Evolutionary conservation across 768 basidiomycete species (phyloP), one percentile per base, ranked within the genome.

Genomic region (Imleria badia): DNA sequence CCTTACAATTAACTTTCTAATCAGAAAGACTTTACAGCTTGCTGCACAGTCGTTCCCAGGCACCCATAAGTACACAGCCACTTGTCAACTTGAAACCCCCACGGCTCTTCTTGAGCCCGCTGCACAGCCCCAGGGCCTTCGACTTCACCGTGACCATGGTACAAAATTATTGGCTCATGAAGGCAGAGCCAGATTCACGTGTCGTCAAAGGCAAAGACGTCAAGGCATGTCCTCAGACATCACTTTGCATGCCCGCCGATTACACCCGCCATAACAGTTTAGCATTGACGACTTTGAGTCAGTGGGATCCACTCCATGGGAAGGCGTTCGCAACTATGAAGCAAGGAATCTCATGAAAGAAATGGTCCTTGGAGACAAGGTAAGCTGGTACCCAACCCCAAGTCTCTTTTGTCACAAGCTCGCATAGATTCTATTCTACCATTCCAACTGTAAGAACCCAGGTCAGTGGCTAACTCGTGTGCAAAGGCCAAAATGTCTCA

Each of bases 151-250:
- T n/a, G 26, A 26, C 26, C 26, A 26, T 26, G 26, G 26, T 6
- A 4, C 56, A 9, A 44, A 73, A 64, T 34, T 62, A 67, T 59
- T 94, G 91, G 89, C 79, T 94, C 22, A 80, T 91, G 71, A 93
- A 94, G 70, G 91, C 91, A 5, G 91, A 93, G 68, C 91, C 91
- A 10, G 86, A 93, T 56, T 82, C 89, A 15, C 85, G 91, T 51
- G 64, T 92, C 43, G 88, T 90, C 40, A 94, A 91, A 68, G 91
- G 91, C 41, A 89, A 86, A 61, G 91, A 94, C 58, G 89, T 94
- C 60, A 92, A 89, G 79, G 91, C 77, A 60, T 43, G 71, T 50
- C 39, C 31, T 20, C 48, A n/a, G 34, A 15, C 17, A 15, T 30
- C 14, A 12, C 34, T 22, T 19, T 34, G 30, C 31, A 35, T 19